phyloP scores from a whole-genome alignment of 2,329 filamentous ascomycete genomes.

The Trichoderma sp. region DNA sequence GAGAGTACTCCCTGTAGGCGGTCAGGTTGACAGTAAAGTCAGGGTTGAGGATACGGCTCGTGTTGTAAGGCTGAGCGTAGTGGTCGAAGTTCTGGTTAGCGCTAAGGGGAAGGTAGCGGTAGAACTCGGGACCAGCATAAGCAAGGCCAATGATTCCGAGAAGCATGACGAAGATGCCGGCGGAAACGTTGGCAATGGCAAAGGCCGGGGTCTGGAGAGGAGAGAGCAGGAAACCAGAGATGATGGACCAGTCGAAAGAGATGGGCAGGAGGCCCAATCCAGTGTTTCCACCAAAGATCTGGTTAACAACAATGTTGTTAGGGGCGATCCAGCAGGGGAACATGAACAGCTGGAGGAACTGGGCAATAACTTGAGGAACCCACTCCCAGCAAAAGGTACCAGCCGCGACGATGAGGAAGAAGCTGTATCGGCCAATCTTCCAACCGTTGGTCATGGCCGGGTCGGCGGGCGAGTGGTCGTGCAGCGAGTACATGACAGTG shows the following conservation, averaged over 20 bases:
- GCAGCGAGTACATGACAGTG: constrained; percentile 62
- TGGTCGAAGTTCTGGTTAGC: constrained; percentile 59
- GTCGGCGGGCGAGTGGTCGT: constrained; percentile 56
- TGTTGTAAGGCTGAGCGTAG: constrained; percentile 55
- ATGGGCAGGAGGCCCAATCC: constrained; percentile 62
- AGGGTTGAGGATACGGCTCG: constrained; percentile 51
- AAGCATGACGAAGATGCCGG: constrained; percentile 50
- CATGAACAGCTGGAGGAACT: constrained; percentile 58
- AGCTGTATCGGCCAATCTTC: constrained; percentile 56
- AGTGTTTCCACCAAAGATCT: constrained; percentile 61
- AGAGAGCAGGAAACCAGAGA: constrained; percentile 55
- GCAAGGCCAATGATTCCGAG: constrained; percentile 53
- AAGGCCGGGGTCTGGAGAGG: constrained; percentile 60
- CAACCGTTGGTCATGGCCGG: constrained; percentile 55
- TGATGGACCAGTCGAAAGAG: constrained; percentile 65
- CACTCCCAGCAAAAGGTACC: constrained; percentile 57
- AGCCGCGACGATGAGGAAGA: constrained; percentile 53
- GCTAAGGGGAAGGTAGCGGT: constrained; percentile 56
- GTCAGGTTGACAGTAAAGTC: constrained; percentile 53
- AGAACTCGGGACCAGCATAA: constrained; percentile 49
- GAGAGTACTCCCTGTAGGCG: constrained; percentile 58
- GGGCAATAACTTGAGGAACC: constrained; percentile 58
- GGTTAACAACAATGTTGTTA: constrained; percentile 60
- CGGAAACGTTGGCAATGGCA: constrained; percentile 58
- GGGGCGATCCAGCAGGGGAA: constrained; percentile 63